Percentiles rank a stretch among this genome's conserved stretches.
phyloP scores from a whole-genome alignment of 2,329 filamentous ascomycete species.

The Colletotrichum higginsianum region DNA sequence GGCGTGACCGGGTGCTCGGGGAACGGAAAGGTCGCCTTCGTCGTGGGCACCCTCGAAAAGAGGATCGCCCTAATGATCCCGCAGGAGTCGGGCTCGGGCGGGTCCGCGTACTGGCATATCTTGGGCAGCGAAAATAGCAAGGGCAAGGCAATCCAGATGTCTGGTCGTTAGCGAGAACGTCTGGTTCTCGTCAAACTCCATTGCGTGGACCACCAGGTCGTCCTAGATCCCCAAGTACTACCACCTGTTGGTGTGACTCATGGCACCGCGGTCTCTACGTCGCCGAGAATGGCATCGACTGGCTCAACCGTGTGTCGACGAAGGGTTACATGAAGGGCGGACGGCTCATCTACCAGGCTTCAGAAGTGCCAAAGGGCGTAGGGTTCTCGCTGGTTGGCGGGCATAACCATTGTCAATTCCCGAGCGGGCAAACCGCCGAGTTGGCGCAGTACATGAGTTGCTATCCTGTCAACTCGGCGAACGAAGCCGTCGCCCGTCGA shows the following conservation, averaged over 20 bases:
- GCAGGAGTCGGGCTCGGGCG: slow-evolving; percentile 74
- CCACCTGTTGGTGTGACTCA: slow-evolving; percentile 70
- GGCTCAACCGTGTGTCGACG: slow-evolving; percentile 70
- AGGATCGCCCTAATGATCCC: slow-evolving; percentile 74
- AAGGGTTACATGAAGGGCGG: slow-evolving; percentile 72
- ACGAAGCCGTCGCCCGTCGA: slow-evolving; percentile 23
- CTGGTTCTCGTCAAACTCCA: slow-evolving; percentile 72
- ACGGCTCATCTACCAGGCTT: slow-evolving; percentile 67
- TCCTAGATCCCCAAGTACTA: slow-evolving; percentile 68
- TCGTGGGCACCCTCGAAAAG: slow-evolving; percentile 71
- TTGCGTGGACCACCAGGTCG: slow-evolving; percentile 64
- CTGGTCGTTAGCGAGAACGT: slow-evolving; percentile 72
- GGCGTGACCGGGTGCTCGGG: slow-evolving; percentile 76
- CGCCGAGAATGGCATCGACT: slow-evolving; percentile 72
- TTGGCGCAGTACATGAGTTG: slow-evolving; percentile 69
- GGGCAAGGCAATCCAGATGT: slow-evolving; percentile 73
- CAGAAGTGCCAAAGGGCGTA: slow-evolving; percentile 68
- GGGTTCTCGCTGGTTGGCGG: slow-evolving; percentile 70
- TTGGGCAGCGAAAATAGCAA: slow-evolving; percentile 63
- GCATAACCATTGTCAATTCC: slow-evolving; percentile 71
- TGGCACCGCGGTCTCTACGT: slow-evolving; percentile 69
- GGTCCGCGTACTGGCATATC: slow-evolving; percentile 73
- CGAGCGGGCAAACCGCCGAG: slow-evolving; percentile 65
- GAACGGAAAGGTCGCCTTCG: slow-evolving; percentile 75
- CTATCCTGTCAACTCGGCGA: slow-evolving; percentile 55